Evolutionary conservation across 73 alveolate species (phyloP).

Genomic region (Uronychia setigera): DNA sequence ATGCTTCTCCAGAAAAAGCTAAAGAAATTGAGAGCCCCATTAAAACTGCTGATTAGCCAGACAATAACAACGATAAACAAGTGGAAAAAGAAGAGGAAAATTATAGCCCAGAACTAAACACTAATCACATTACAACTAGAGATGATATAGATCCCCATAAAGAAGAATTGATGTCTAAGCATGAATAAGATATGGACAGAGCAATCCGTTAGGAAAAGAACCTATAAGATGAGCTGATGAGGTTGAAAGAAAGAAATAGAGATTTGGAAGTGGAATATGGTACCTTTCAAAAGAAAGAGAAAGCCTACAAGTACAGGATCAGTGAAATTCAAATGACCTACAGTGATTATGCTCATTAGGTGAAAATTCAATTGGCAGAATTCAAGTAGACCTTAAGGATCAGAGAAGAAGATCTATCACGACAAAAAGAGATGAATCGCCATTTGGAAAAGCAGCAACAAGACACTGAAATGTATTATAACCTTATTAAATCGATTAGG

Average conservation of each 20-base stretch:
- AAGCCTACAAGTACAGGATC: conserved; percentile 9
- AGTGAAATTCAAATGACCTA: background rate
- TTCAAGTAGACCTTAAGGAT: conserved; percentile 6
- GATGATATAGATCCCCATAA: too few species aligned
- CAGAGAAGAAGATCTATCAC: conserved; percentile 23
- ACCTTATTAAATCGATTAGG: background rate
- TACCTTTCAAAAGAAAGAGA: conserved; percentile 4
- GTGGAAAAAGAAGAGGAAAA: too few species aligned
- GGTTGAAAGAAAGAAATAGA: background rate
- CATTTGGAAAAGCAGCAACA: conserved; percentile 1
- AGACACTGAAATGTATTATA: background rate
- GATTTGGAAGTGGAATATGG: conserved; percentile 8
- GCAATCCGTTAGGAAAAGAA: too few species aligned
- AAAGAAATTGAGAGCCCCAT: too few species aligned
- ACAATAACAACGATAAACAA: too few species aligned
- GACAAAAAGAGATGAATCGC: background rate
- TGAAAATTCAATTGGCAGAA: conserved; percentile 1
- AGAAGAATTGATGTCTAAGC: too few species aligned
- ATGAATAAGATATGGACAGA: too few species aligned
- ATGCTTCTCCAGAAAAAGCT: too few species aligned
- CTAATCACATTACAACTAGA: too few species aligned
- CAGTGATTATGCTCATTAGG: background rate
- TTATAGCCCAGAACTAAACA: too few species aligned
- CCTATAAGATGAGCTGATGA: conserved; percentile 9
- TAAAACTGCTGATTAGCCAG: too few species aligned